Conservation (phyloP, 1,139 yeast genomes). For the Kurtzmaniella quercitrusa region DNA sequence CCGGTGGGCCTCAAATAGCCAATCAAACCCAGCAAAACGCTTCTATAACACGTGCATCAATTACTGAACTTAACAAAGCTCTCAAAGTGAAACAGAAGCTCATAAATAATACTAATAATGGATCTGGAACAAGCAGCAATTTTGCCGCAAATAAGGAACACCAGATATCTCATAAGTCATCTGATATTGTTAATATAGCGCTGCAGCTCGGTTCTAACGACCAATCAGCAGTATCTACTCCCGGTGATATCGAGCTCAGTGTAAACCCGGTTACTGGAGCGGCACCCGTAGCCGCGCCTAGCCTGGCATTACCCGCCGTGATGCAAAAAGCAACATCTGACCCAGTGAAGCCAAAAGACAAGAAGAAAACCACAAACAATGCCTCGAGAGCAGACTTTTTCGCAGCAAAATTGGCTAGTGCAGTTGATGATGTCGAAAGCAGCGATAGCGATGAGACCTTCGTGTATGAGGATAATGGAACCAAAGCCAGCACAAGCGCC, state of each 20-base stretch:
- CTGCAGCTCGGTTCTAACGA: slow-evolving; percentile 17
- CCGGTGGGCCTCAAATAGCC: background rate
- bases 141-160: background rate
- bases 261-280: slow-evolving; percentile 3
- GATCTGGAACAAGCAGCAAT: background rate
- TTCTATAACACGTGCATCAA: slow-evolving; percentile 22
- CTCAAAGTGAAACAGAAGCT: slow-evolving; percentile 40
- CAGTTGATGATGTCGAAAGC: slow-evolving; percentile 84
- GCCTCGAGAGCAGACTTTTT: slow-evolving; percentile 81
- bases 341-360: slow-evolving; percentile 2
- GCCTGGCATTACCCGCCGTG: background rate
- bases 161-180: slow-evolving; percentile 4
- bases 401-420: slow-evolving; percentile 91
- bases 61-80: slow-evolving; percentile 36
- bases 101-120: slow-evolving; percentile 16
- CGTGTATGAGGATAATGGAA: slow-evolving; percentile 66
- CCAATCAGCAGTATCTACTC: slow-evolving; percentile 6
- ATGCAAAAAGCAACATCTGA: background rate
- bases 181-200: slow-evolving; percentile 34
- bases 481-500: slow-evolving; percentile 4
- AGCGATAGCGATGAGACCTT: slow-evolving; percentile 92
- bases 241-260: slow-evolving; percentile 9
- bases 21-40: background rate
- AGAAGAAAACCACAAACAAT: slow-evolving; percentile 21
- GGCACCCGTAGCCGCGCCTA: slow-evolving; percentile 2